Percentiles rank a stretch among this genome's conserved stretches.
These are phyloP conservation scores for Hyaloscypha bicolor DNA, from an alignment of 495 filamentous ascomycete species.

Conservation along the genomic window DNA sequence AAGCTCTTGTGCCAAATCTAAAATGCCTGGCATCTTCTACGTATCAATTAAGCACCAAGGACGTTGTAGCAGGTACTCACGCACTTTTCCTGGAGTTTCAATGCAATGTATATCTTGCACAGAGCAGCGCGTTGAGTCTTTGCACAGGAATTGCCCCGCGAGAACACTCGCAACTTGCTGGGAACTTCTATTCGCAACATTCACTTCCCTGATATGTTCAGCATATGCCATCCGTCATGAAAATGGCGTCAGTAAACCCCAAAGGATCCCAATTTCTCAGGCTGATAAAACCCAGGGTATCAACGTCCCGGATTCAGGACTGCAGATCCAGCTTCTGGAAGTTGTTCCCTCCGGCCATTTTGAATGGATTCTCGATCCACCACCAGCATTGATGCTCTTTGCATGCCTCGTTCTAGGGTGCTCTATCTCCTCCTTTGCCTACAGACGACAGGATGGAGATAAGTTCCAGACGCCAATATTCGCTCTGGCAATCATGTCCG, in stretches of 20 bases:
- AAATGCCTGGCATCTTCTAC: conserved; percentile 7
- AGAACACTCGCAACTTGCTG: conserved; percentile 26
- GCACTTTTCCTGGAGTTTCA: conserved; percentile 2
- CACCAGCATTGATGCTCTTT: conserved; percentile 43
- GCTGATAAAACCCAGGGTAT: background rate
- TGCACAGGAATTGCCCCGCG: conserved; percentile 12
- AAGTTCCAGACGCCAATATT: conserved; percentile 43
- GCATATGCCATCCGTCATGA: conserved; percentile 24
- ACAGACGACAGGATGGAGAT: conserved; percentile 44
- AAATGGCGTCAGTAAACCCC: conserved; percentile 9
- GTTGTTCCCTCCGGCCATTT: conserved; percentile 21
- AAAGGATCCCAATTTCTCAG: background rate
- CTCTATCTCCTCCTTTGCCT: conserved; percentile 46
- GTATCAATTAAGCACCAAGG: conserved; percentile 1
- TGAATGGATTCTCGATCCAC: conserved; percentile 35
- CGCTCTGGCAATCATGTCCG: conserved; percentile 35
- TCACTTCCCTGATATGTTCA: conserved; percentile 15
- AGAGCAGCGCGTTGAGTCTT: conserved; percentile 6
- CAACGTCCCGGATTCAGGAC: background rate
- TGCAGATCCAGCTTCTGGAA: conserved; percentile 6
- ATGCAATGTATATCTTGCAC: background rate
- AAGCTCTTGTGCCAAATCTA: conserved; percentile 2
- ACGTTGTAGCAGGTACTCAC: conserved; percentile 11
- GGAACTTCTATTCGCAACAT: conserved; percentile 21
- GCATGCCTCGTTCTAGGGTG: conserved; percentile 49